Percentiles rank a stretch among this genome's conserved stretches.
These are phyloP conservation scores for Yamadazyma taylorii DNA, from an alignment of 1,139 yeast species.

Conservation along the genomic window DNA sequence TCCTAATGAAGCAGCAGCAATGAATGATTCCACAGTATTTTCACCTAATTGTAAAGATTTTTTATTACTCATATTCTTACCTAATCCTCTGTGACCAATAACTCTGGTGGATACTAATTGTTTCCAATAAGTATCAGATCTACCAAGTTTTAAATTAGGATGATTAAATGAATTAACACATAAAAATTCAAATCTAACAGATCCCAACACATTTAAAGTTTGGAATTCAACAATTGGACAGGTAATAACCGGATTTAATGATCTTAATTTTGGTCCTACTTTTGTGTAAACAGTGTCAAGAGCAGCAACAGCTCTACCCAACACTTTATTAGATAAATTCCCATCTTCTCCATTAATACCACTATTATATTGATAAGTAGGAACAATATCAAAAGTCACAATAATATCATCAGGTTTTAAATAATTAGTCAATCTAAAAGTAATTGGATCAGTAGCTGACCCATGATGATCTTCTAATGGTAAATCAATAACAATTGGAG, in stretches of 20 bases:
- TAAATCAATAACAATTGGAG: constrained; percentile 72
- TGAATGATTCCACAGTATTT: constrained; percentile 91
- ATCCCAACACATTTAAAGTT: constrained; percentile 75
- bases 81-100: constrained; percentile 95
- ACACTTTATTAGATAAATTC: constrained; percentile 28
- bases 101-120: constrained; percentile 86
- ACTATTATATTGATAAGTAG: constrained; percentile 65
- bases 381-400: constrained; percentile 82
- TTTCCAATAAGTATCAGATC: constrained; percentile 90
- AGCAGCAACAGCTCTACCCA: constrained; percentile 87
- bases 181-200: constrained; percentile 71
- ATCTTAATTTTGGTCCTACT: constrained; percentile 70
- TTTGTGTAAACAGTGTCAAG: constrained; percentile 62
- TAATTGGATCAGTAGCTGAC: constrained; percentile 77
- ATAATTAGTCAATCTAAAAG: constrained; percentile 61
- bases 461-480: constrained; percentile 83
- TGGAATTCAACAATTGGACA: constrained; percentile 77
- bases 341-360: constrained; percentile 10
- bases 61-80: constrained; percentile 65
- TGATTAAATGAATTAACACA: constrained; percentile 75
- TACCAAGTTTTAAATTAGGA: constrained; percentile 62
- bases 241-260: constrained; percentile 65
- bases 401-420: constrained; percentile 54
- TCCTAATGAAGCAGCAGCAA: constrained; percentile 95
- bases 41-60: constrained; percentile 91